A percentile compares a stretch with the other conserved stretches of the same genome.
These are phyloP conservation scores for Fragilaria crotonensis DNA, from an alignment of 108 stramenopile genomes.

Conservation along the genomic window DNA sequence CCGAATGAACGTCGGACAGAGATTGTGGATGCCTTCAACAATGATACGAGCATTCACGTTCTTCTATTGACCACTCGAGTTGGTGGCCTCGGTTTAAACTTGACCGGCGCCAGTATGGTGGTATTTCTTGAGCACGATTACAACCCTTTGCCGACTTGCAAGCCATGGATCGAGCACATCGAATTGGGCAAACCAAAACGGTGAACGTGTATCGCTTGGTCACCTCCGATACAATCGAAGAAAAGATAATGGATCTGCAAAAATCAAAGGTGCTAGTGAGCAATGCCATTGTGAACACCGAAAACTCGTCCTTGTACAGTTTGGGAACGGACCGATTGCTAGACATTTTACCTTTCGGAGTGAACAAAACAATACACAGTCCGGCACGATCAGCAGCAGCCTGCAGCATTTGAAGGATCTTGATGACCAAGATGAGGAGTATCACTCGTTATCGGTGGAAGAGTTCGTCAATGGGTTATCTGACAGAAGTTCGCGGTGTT, in stretches of 20 bases:
- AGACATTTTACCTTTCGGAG: conserved; percentile 54
- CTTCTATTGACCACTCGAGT: conserved; percentile 78
- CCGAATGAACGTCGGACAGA: conserved; percentile 38
- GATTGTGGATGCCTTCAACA: conserved; percentile 74
- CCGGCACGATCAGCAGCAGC: too few species aligned
- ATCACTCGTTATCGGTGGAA: conserved; percentile 18
- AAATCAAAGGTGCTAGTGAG: conserved; percentile 62
- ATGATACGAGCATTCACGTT: conserved; percentile 49
- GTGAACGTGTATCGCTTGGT: conserved; percentile 93
- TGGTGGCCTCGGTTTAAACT: conserved; percentile 77
- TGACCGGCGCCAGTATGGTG: conserved; percentile 81
- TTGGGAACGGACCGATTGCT: conserved; percentile 84
- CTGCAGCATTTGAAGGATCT: neutral
- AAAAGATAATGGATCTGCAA: conserved; percentile 81
- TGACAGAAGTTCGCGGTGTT: too few species aligned
- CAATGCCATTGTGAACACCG: conserved; percentile 76
- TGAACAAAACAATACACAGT: neutral
- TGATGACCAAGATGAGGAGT: conserved; percentile 29
- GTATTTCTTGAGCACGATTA: conserved; percentile 81
- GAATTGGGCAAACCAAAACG: conserved; percentile 70
- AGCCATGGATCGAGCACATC: conserved; percentile 68
- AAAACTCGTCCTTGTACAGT: conserved; percentile 82
- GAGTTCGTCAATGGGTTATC: conserved; percentile 23
- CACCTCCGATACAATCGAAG: conserved; percentile 82
- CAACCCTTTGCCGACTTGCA: conserved; percentile 75